Percentiles rank a stretch among this genome's conserved stretches.
Conservation (phyloP, 140 eudicot species). For the Senecio squalidus region DNA sequence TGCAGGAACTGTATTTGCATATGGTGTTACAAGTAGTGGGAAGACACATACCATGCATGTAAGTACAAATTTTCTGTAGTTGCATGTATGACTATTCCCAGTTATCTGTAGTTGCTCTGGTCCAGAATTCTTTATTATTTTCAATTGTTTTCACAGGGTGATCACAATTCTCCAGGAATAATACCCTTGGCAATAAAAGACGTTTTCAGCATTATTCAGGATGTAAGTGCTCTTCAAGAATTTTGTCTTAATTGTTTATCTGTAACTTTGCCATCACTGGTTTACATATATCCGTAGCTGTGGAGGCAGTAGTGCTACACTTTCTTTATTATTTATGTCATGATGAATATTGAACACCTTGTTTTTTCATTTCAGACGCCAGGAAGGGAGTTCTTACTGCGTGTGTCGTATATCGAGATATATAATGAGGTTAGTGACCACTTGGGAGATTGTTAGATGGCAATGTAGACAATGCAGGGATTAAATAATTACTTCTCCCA, state of each 20-base stretch:
- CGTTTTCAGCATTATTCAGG: slow-evolving; percentile 99
- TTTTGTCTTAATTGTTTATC: not conserved
- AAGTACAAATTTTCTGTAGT: slow-evolving; percentile 34
- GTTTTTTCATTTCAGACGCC: slow-evolving; percentile 70
- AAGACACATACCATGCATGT: slow-evolving; percentile 99
- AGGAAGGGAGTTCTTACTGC: slow-evolving; percentile 94
- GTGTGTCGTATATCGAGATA: slow-evolving; percentile 96
- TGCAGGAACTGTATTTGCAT: slow-evolving; percentile 97
- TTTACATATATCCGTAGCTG: not conserved
- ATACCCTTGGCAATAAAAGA: slow-evolving; percentile 98
- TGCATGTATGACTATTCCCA: slow-evolving; percentile 2
- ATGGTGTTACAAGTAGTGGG: slow-evolving; percentile 99
- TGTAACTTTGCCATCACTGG: not conserved
- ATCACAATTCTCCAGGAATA: slow-evolving; percentile 91
- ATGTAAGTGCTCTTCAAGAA: slow-evolving; percentile 50
- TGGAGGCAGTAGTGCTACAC: slow-evolving; percentile 2
- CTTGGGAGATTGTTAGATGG: slow-evolving; percentile 10
- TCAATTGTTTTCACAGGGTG: slow-evolving; percentile 66
- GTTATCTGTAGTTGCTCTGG: slow-evolving; percentile 9
- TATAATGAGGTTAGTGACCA: slow-evolving; percentile 75
- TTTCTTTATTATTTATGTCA: slow-evolving; percentile 1
- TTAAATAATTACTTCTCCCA: slow-evolving; percentile 4
- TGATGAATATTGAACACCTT: slow-evolving; percentile 15
- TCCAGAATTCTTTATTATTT: slow-evolving; percentile 16
- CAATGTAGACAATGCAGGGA: slow-evolving; percentile 8